Evolutionary conservation across 2,329 filamentous ascomycete species (phyloP).

Genomic region (Fusarium sp.): DNA sequence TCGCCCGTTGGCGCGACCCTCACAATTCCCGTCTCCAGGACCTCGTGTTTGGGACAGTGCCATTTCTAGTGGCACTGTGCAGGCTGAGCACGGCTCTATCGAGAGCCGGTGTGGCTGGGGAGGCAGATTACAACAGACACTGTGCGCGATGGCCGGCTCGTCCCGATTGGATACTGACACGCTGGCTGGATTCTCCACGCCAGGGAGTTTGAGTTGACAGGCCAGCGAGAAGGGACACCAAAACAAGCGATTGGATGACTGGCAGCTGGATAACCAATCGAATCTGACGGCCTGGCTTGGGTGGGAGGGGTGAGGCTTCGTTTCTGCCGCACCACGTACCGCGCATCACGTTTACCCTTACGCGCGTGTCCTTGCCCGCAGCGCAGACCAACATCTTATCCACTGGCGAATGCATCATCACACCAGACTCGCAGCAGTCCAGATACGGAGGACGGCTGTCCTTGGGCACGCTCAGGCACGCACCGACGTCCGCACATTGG

Average conservation of each 20-base stretch:
- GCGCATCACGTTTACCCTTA: conserved; percentile 8
- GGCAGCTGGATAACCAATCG: conserved; percentile 24
- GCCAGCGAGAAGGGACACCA: conserved; percentile 15
- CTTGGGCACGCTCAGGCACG: conserved; percentile 8
- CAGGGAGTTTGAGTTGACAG: conserved; percentile 1
- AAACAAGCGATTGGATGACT: conserved; percentile 25
- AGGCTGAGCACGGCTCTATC: background rate
- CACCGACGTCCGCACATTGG: background rate
- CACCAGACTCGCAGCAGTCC: conserved; percentile 4
- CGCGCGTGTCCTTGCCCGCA: conserved; percentile 19
- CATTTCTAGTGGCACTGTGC: conserved; percentile 4
- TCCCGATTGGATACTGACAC: conserved; percentile 27
- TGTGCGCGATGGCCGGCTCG: conserved; percentile 1
- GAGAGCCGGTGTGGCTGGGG: background rate
- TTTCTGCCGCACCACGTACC: conserved; percentile 13
- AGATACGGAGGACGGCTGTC: background rate
- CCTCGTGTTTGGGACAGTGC: conserved; percentile 10
- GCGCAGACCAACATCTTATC: background rate
- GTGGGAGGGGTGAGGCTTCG: background rate
- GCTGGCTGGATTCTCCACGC: conserved; percentile 3
- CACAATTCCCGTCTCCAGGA: background rate
- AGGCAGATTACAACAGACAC: background rate
- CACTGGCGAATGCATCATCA: background rate
- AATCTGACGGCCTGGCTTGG: conserved; percentile 7
- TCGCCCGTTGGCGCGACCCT: conserved; percentile 25